phyloP scores from a whole-genome alignment of 2,329 filamentous ascomycete species.

The Stagonosporopsis vannaccii region DNA sequence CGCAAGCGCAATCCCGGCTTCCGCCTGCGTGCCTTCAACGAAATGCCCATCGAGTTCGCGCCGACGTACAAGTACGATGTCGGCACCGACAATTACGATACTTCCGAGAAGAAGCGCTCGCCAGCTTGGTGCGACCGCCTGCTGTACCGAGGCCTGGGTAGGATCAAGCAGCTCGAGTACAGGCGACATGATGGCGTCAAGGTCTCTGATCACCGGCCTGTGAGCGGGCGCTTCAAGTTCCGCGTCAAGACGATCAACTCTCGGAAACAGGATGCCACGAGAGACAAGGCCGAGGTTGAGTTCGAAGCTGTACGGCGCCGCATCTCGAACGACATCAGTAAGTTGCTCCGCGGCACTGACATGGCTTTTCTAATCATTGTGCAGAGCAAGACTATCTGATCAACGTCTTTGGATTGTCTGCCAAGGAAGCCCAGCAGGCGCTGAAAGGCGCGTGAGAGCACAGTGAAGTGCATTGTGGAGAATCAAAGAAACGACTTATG shows the following conservation, averaged over 20 bases:
- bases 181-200: conserved; percentile 80
- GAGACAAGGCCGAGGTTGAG: conserved; percentile 76
- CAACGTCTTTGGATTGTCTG: conserved; percentile 65
- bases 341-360: conserved; percentile 49
- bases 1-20: conserved; percentile 90
- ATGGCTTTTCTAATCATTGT: neutral
- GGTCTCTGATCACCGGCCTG: conserved; percentile 91
- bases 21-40: conserved; percentile 86
- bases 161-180: conserved; percentile 89
- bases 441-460: conserved; percentile 34
- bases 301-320: conserved; percentile 76
- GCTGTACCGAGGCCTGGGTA: conserved; percentile 81
- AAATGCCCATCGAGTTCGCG: conserved; percentile 87
- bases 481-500: neutral
- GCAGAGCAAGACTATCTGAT: conserved; percentile 66
- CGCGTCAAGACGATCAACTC: conserved; percentile 82
- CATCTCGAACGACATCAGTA: conserved; percentile 78
- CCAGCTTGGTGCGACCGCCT: conserved; percentile 97
- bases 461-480: neutral
- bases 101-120: conserved; percentile 90
- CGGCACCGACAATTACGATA: conserved; percentile 91
- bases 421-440: conserved; percentile 60
- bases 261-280: conserved; percentile 68
- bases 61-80: conserved; percentile 99
- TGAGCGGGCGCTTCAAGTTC: conserved; percentile 83